A percentile compares a stretch with the other conserved stretches of the same genome.
Evolutionary conservation across 805 yeast species (phyloP).

Genomic region (Maudiozyma pseudohumilis): DNA sequence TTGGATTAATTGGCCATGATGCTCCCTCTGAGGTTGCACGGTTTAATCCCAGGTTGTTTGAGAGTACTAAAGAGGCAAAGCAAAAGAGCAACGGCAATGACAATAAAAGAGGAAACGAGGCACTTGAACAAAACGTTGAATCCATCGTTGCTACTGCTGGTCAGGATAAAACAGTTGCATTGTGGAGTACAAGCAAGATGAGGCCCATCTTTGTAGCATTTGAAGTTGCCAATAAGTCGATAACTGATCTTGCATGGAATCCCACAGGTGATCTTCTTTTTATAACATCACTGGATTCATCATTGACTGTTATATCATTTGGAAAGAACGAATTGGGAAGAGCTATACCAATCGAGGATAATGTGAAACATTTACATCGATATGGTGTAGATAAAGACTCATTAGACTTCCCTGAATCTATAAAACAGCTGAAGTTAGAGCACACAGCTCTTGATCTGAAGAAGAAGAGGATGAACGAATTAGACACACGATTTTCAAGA

Average conservation of each 20-base stretch:
- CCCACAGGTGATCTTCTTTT: slow-evolving; percentile 70
- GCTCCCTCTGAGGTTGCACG: slow-evolving; percentile 76
- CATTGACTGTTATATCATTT: slow-evolving; percentile 58
- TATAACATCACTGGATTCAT: slow-evolving; percentile 76
- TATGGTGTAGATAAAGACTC: slow-evolving; percentile 86
- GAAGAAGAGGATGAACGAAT: slow-evolving; percentile 9
- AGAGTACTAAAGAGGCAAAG: slow-evolving; percentile 9
- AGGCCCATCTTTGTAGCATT: slow-evolving; percentile 74
- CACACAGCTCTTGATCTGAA: slow-evolving; percentile 41
- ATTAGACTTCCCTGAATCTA: slow-evolving; percentile 77
- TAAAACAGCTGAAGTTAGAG: slow-evolving; percentile 66
- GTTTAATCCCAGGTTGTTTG: slow-evolving; percentile 62
- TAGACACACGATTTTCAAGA: slow-evolving; percentile 7
- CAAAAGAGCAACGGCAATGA: slow-evolving; percentile 6
- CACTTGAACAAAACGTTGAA: slow-evolving; percentile 27
- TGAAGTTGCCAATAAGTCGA: slow-evolving; percentile 64
- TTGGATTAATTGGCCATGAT: slow-evolving; percentile 72
- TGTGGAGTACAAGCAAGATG: slow-evolving; percentile 75
- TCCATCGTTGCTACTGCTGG: slow-evolving; percentile 93
- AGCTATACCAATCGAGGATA: slow-evolving; percentile 52
- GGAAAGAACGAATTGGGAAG: slow-evolving; percentile 54
- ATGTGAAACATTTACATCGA: slow-evolving; percentile 60
- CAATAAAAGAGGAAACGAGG: slow-evolving; percentile 8
- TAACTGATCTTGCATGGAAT: slow-evolving; percentile 86
- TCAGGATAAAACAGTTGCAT: slow-evolving; percentile 78